A percentile compares a stretch with the other conserved stretches of the same genome.
These are phyloP conservation scores for Ophiostoma populinum DNA, from an alignment of 2,329 filamentous ascomycete species.

Conservation along the genomic window DNA sequence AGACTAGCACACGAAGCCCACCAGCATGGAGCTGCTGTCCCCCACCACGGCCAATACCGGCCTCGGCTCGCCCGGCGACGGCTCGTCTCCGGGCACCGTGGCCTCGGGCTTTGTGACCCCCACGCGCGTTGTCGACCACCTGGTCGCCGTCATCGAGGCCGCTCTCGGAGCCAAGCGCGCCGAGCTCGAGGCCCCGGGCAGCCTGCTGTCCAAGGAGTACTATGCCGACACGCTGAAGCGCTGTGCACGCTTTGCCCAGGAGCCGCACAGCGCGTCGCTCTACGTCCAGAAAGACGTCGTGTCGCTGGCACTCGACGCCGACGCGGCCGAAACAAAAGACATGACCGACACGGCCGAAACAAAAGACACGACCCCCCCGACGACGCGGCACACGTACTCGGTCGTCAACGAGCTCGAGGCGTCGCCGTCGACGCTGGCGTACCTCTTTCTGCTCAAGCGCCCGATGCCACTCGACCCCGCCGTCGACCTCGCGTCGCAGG, in stretches of 20 bases:
- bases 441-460: constrained; percentile 78
- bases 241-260: constrained; percentile 77
- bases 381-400: constrained; percentile 2
- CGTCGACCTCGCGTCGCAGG: constrained; percentile 68
- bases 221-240: constrained; percentile 68
- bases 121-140: constrained; percentile 52
- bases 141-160: constrained; percentile 52
- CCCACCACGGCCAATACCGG: neutral
- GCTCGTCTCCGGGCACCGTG: constrained; percentile 27
- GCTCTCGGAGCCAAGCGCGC: constrained; percentile 57
- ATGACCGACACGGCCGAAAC: neutral
- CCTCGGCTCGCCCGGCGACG: neutral
- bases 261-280: constrained; percentile 67
- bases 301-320: neutral
- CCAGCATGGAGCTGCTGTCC: constrained; percentile 30
- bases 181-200: constrained; percentile 68
- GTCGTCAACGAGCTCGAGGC: constrained; percentile 21
- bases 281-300: constrained; percentile 69
- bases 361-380: constrained; percentile 25
- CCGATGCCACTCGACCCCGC: constrained; percentile 72
- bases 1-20: too few relatives aligned
- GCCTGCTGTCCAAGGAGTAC: constrained; percentile 57
- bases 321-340: neutral
- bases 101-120: constrained; percentile 54
- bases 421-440: constrained; percentile 63